phyloP scores from a whole-genome alignment of 176 grass and related monocot species.

The Leersia perrieri region DNA sequence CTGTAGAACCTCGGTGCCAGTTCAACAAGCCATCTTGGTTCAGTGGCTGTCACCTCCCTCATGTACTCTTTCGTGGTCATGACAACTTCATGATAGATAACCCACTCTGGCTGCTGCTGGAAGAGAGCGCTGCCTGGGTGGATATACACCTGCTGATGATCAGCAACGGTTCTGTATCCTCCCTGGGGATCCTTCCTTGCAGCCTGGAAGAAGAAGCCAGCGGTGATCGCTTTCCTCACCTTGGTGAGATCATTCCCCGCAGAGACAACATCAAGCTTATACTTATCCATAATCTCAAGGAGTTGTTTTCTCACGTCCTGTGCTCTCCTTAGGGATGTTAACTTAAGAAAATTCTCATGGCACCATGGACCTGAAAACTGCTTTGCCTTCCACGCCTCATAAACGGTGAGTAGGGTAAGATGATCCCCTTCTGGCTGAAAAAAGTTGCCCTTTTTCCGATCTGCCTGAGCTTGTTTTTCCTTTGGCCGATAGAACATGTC shows the following conservation, averaged over 20 bases:
- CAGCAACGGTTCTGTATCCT: slow-evolving; percentile 57
- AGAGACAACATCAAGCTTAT: slow-evolving; percentile 53
- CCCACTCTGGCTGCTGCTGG: slow-evolving; percentile 65
- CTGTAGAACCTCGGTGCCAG: slow-evolving; percentile 65
- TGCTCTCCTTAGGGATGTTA: slow-evolving; percentile 55
- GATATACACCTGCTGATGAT: slow-evolving; percentile 67
- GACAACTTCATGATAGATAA: slow-evolving; percentile 63
- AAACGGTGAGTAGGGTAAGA: slow-evolving; percentile 54
- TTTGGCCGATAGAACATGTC: slow-evolving; percentile 47
- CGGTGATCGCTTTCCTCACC: slow-evolving; percentile 58
- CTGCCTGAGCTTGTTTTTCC: slow-evolving; percentile 62
- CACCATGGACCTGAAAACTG: slow-evolving; percentile 77
- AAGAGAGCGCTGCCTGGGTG: slow-evolving; percentile 63
- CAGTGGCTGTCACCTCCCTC: slow-evolving; percentile 40
- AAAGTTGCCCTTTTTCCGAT: slow-evolving; percentile 39
- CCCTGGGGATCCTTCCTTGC: slow-evolving; percentile 63
- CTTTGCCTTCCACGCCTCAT: slow-evolving; percentile 65
- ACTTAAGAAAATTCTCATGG: slow-evolving; percentile 60
- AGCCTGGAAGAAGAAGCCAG: slow-evolving; percentile 65
- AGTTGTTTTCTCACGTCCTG: slow-evolving; percentile 77
- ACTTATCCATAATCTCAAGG: slow-evolving; percentile 69
- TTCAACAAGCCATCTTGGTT: slow-evolving; percentile 33
- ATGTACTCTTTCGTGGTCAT: slow-evolving; percentile 61
- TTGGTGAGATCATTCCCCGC: slow-evolving; percentile 53
- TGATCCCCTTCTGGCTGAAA: slow-evolving; percentile 57